phyloP scores from a whole-genome alignment of 805 yeast species.

The Lachancea lanzarotensis region DNA sequence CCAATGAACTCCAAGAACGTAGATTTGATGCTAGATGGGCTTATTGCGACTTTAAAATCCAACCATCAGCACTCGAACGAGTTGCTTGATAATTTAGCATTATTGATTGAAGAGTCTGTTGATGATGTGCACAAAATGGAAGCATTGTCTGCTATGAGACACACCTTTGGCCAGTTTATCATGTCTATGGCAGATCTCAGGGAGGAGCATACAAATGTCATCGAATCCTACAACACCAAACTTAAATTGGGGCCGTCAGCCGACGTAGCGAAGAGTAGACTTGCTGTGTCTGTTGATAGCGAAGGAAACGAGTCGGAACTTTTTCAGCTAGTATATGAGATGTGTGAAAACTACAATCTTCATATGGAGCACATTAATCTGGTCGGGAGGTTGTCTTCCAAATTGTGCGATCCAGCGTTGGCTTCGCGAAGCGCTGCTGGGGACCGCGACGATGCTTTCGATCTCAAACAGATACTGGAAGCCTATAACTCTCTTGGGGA shows the following conservation, averaged over 20 bases:
- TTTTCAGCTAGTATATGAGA: constrained; percentile 6
- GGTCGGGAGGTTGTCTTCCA: constrained; percentile 24
- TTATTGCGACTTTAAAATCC: constrained; percentile 19
- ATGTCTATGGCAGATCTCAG: constrained; percentile 7
- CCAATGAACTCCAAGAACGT: constrained; percentile 3
- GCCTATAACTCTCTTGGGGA: constrained; percentile 9
- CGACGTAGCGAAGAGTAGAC: constrained; percentile 8
- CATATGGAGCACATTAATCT: constrained; percentile 22
- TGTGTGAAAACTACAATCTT: constrained; percentile 1
- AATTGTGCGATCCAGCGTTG: constrained; percentile 13
- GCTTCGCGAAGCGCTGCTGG: neutral
- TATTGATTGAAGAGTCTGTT: constrained; percentile 10
- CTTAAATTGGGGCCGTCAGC: constrained; percentile 8
- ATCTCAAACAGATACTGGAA: constrained; percentile 15
- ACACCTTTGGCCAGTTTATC: constrained; percentile 6
- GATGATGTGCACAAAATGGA: constrained; percentile 14
- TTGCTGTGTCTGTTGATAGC: constrained; percentile 1
- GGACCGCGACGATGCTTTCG: neutral
- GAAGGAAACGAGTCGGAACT: constrained; percentile 5
- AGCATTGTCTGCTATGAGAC: constrained; percentile 13
- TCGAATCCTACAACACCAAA: constrained; percentile 7
- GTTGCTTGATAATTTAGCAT: constrained; percentile 12
- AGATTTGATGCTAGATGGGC: constrained; percentile 23
- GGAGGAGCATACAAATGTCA: constrained; percentile 1
- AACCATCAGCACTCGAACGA: constrained; percentile 15